A percentile compares a stretch with the other conserved stretches of the same genome.
Conservation (phyloP, 352 stramenopile genomes). For the Pythium rhizo-oryzae region DNA sequence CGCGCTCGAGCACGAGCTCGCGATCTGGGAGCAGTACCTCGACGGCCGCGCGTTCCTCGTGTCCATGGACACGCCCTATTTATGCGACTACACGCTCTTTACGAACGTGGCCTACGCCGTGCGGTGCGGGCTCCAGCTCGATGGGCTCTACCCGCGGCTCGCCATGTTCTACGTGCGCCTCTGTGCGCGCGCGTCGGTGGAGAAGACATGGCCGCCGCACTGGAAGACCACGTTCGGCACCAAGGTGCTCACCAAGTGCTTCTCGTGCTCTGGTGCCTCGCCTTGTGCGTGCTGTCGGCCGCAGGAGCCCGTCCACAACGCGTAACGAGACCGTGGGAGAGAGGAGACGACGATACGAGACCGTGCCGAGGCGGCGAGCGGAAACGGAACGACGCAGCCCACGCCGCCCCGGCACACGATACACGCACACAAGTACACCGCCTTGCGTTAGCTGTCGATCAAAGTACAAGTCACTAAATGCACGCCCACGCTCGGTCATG, state of each 20-base stretch:
- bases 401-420: too few relatives aligned
- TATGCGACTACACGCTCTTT: slow-evolving; percentile 86
- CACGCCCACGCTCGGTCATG: background rate
- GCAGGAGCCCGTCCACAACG: slow-evolving; percentile 6
- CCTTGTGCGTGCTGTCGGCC: slow-evolving; percentile 27
- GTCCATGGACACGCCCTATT: slow-evolving; percentile 57
- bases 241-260: slow-evolving; percentile 84
- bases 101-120: slow-evolving; percentile 88
- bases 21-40: slow-evolving; percentile 80
- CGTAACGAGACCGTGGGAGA: background rate
- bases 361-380: too few relatives aligned
- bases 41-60: slow-evolving; percentile 66
- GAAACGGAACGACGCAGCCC: too few relatives aligned
- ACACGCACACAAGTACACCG: background rate
- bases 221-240: slow-evolving; percentile 76
- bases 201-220: slow-evolving; percentile 84
- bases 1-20: slow-evolving; percentile 67
- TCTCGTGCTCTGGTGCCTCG: slow-evolving; percentile 44
- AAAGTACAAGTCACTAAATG: too few relatives aligned
- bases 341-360: too few relatives aligned
- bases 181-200: slow-evolving; percentile 67
- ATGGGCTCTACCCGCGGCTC: slow-evolving; percentile 76
- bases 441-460: background rate
- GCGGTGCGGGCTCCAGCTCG: slow-evolving; percentile 80
- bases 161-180: slow-evolving; percentile 81